Evolutionary conservation across 2,329 filamentous ascomycete genomes (phyloP), one percentile per base, ranked within the genome.

Genomic region (Fusarium succisae): DNA sequence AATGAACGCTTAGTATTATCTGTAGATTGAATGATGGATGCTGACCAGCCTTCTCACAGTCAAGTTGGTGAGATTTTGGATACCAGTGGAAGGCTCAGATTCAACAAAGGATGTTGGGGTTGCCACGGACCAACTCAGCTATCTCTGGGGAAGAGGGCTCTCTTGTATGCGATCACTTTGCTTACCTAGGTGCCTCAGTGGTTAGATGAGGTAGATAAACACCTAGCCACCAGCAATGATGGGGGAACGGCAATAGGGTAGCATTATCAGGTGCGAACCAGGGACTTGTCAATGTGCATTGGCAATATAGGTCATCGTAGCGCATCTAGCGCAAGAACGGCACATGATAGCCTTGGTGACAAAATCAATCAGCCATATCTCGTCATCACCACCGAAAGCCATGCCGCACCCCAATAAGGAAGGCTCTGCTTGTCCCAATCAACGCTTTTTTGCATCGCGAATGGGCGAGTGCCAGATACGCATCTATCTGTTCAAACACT

Each of bases 381-480:
- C 70, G 70, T 69, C 72, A 74, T 69, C 50, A 35, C 62, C 48
- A 59, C 24, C 30, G 53, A 48, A 47, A 51, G 32, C 57, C 66
- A 71, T 70, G 56, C 61, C 44, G 48, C 63, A 57, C 50, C 54
- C 44, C 53, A 47, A 57, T 47, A 45, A 58, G 51, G 62, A 60
- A 55, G 61, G 51, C 41, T 65, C 68, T 72, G 57, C 57, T 65
- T 69, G 68, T 69, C 50, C 73, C 64, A 72, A 78, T 78, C 74
- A 74, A 65, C 73, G 72, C 74, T 76, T 48, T 30, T 55, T 68
- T 77, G 69, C 65, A 77, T 76, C 69, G 75, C 58, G 63, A 66
- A 66, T 60, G 59, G 56, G 63, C 48, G 68, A 76, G 74, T 76
- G 74, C 57, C 76, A 78, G 76, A 73, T 66, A 78, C 76, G 59